Conservation (phyloP, 495 filamentous ascomycete genomes). For the Penicillium argentinense region DNA sequence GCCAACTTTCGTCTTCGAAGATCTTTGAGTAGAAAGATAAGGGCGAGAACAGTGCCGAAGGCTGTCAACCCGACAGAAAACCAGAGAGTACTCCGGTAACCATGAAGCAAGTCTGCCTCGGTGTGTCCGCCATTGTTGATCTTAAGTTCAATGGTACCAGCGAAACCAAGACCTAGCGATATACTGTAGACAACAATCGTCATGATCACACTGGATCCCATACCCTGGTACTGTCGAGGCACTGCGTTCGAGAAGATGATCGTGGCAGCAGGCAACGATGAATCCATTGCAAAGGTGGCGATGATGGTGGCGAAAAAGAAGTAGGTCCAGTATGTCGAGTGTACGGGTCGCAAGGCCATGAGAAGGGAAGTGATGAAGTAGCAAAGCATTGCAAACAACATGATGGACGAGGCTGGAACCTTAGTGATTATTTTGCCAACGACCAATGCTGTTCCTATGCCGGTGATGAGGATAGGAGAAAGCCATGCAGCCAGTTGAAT, state of each 20-base stretch:
- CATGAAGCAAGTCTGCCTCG: conserved; percentile 27
- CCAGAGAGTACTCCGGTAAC: conserved; percentile 32
- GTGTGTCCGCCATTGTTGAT: conserved; percentile 18
- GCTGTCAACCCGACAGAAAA: conserved; percentile 9
- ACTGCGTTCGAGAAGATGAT: conserved; percentile 43
- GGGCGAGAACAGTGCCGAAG: conserved; percentile 6
- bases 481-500: conserved; percentile 32
- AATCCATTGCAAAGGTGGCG: conserved; percentile 35
- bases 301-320: conserved; percentile 36
- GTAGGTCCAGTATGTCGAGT: conserved; percentile 31
- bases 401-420: conserved; percentile 33
- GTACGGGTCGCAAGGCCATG: conserved; percentile 26
- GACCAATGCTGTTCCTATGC: conserved; percentile 29
- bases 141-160: conserved; percentile 37
- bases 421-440: conserved; percentile 36
- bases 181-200: conserved; percentile 48
- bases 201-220: conserved; percentile 42
- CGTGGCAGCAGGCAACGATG: conserved; percentile 49
- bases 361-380: conserved; percentile 35
- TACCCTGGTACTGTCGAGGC: conserved; percentile 40
- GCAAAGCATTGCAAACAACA: conserved; percentile 37
- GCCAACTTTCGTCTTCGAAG: conserved; percentile 5
- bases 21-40: conserved; percentile 7
- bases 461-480: conserved; percentile 35
- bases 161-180: conserved; percentile 46